A percentile compares a stretch with the other conserved stretches of the same genome.
Evolutionary conservation across 106 monocot genomes (phyloP).

Genomic region (Dioscorea zingiberensis): DNA sequence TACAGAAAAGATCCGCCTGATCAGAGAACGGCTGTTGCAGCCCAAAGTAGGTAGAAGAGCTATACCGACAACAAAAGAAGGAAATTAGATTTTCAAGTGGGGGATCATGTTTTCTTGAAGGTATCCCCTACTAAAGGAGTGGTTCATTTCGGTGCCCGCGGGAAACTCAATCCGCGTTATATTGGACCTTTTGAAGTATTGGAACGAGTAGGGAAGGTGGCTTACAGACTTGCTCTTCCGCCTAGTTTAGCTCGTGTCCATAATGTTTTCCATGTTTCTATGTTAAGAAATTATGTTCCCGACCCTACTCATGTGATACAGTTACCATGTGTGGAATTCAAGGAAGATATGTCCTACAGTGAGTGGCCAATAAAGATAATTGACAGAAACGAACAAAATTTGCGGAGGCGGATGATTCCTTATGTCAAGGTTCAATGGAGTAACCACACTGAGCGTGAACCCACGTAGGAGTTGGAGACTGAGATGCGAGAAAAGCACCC

Average conservation of each 20-base stretch:
- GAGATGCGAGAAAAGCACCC: not conserved
- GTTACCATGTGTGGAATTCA: not conserved
- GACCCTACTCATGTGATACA: not conserved
- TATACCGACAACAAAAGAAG: too few relatives aligned
- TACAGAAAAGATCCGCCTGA: too few relatives aligned
- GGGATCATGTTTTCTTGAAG: too few relatives aligned
- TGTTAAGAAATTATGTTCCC: not conserved
- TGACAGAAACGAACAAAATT: not conserved
- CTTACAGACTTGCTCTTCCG: not conserved
- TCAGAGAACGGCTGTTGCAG: too few relatives aligned
- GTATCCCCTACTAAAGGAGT: not conserved
- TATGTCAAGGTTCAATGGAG: not conserved
- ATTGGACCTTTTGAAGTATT: not conserved
- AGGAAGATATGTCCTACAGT: not conserved
- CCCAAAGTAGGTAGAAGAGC: too few relatives aligned
- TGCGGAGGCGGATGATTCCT: not conserved
- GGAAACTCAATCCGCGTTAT: not conserved
- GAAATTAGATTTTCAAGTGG: too few relatives aligned
- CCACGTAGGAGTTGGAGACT: not conserved
- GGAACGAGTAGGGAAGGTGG: not conserved
- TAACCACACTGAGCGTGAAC: not conserved
- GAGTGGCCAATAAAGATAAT: not conserved
- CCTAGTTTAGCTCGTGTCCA: not conserved
- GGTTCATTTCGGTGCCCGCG: not conserved
- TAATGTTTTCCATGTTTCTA: not conserved